Conservation (phyloP, 495 filamentous ascomycete species). For the Penicillium diatomitis region DNA sequence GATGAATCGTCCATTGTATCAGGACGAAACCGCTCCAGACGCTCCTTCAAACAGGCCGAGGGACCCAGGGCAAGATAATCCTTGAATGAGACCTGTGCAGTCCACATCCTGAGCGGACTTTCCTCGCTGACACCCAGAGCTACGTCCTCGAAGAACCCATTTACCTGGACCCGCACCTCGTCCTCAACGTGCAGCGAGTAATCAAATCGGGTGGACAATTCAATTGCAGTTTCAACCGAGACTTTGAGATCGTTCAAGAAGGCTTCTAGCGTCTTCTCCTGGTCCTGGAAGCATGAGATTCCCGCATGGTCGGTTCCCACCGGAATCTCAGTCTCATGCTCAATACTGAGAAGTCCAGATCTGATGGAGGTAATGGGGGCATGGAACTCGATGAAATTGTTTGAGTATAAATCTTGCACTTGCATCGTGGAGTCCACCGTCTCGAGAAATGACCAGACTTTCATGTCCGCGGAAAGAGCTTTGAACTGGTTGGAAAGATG, state of each 20-base stretch:
- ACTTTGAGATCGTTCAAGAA: constrained; percentile 42
- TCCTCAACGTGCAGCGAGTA: constrained; percentile 34
- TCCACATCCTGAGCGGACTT: constrained; percentile 44
- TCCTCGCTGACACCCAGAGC: constrained; percentile 32
- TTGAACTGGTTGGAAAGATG: constrained; percentile 48
- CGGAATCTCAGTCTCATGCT: constrained; percentile 47
- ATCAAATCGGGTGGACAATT: constrained; percentile 30
- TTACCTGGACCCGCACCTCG: constrained; percentile 48
- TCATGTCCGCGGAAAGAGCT: constrained; percentile 50
- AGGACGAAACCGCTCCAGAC: constrained; percentile 19
- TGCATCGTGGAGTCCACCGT: constrained; percentile 51
- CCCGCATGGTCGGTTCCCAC: constrained; percentile 50
- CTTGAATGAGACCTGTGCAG: constrained; percentile 38
- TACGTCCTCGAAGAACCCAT: constrained; percentile 52
- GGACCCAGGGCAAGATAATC: constrained; percentile 34
- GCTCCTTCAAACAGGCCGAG: constrained; percentile 20
- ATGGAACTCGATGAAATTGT: constrained; percentile 28
- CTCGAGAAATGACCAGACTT: constrained; percentile 60
- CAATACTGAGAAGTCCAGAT: constrained; percentile 46
- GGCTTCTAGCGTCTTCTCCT: constrained; percentile 38
- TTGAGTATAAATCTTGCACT: constrained; percentile 26
- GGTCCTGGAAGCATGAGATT: constrained; percentile 47
- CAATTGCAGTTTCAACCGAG: constrained; percentile 35
- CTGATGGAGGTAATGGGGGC: constrained; percentile 56
- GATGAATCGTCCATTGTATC: constrained; percentile 24